A percentile compares a stretch with the other conserved stretches of the same genome.
phyloP scores from a whole-genome alignment of 345 rosid species.

The Salix viminalis region DNA sequence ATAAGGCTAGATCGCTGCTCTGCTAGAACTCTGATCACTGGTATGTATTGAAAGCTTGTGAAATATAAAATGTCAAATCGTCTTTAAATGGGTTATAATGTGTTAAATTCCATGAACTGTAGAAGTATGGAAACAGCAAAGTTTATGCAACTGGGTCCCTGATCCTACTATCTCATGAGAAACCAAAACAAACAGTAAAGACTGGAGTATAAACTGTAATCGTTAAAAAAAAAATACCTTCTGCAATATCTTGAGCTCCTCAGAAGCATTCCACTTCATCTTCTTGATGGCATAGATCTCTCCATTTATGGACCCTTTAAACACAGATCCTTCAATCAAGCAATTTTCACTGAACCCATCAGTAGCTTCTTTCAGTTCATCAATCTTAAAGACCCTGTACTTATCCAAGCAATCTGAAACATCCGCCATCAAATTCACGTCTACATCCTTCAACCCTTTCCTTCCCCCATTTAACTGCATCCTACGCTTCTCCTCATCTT shows the following conservation, averaged over 20 bases:
- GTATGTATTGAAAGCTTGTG: not conserved
- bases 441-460: slow-evolving; percentile 26
- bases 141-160: not conserved
- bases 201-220: not conserved
- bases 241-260: slow-evolving; percentile 72
- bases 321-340: slow-evolving; percentile 67
- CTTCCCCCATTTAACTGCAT: slow-evolving; percentile 12
- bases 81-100: not conserved
- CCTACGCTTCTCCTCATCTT: slow-evolving; percentile 28
- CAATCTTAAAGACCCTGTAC: slow-evolving; percentile 57
- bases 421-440: slow-evolving; percentile 56
- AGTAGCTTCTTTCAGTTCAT: slow-evolving; percentile 57
- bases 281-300: slow-evolving; percentile 60
- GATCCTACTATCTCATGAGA: not conserved
- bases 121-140: not conserved
- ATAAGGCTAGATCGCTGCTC: not conserved
- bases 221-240: slow-evolving; percentile 37
- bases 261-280: slow-evolving; percentile 69
- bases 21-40: not conserved
- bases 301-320: slow-evolving; percentile 49
- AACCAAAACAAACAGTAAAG: slow-evolving; percentile 10
- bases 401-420: slow-evolving; percentile 70
- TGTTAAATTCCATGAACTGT: not conserved
- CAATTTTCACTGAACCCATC: slow-evolving; percentile 38
- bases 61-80: not conserved